phyloP scores from a whole-genome alignment of 1,284 basidiomycete species.

The Puccinia hordei region DNA sequence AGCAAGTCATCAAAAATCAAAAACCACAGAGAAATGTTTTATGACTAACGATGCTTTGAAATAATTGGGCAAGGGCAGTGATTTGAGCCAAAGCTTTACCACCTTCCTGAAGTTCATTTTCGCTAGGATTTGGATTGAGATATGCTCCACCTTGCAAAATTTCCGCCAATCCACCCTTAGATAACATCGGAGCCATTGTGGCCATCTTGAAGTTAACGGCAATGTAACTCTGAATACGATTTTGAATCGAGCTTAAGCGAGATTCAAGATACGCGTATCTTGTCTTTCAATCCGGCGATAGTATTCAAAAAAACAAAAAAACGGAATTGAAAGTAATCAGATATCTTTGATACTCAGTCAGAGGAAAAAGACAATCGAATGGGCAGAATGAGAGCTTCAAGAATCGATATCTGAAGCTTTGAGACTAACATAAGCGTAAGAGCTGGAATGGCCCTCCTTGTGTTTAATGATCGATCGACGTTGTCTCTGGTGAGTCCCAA shows the following conservation, averaged over 20 bases:
- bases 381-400: not conserved
- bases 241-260: slow-evolving; percentile 32
- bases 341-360: not conserved
- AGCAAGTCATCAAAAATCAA: no score
- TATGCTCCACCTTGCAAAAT: slow-evolving; percentile 24
- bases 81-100: slow-evolving; percentile 41
- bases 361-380: not conserved
- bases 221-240: slow-evolving; percentile 39
- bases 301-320: not conserved
- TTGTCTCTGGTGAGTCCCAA: slow-evolving; percentile 1
- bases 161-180: slow-evolving; percentile 31
- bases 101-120: slow-evolving; percentile 34
- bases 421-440: slow-evolving; percentile 23
- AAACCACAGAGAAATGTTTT: not conserved
- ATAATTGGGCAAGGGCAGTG: slow-evolving; percentile 21
- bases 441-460: slow-evolving; percentile 23
- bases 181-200: slow-evolving; percentile 39
- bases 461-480: slow-evolving; percentile 21
- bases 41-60: slow-evolving; percentile 35
- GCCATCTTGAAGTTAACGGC: slow-evolving; percentile 37
- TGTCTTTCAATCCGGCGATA: slow-evolving; percentile 12
- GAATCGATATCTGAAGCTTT: not conserved
- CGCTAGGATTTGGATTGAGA: slow-evolving; percentile 30
- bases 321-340: not conserved
- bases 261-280: slow-evolving; percentile 36